These are phyloP conservation scores for Trypanosoma cruzi DNA, from an alignment of 208 protist species.

Conservation along the genomic window DNA sequence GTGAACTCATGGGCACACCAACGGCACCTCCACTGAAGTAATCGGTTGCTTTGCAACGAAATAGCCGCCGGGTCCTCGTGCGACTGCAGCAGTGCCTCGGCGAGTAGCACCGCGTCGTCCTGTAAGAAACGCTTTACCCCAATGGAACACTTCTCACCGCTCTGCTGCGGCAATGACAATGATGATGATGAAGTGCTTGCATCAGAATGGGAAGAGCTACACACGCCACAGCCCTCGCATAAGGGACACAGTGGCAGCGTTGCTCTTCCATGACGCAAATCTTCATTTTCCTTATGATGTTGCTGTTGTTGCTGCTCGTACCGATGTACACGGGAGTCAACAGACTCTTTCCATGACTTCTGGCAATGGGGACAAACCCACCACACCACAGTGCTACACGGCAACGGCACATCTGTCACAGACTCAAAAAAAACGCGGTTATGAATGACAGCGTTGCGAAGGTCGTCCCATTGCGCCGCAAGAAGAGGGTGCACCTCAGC, in stretches of 20 bases:
- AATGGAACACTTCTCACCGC: constrained; percentile 6
- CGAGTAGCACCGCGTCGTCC: constrained; percentile 51
- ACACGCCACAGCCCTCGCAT: constrained; percentile 51
- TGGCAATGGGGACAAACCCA: constrained; percentile 65
- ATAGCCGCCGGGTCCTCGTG: constrained; percentile 57
- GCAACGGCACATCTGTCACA: constrained; percentile 45
- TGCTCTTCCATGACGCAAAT: background rate
- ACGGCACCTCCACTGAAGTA: constrained; percentile 66
- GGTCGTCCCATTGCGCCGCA: constrained; percentile 68
- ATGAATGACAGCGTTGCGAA: constrained; percentile 46
- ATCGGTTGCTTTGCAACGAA: constrained; percentile 43
- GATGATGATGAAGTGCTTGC: background rate
- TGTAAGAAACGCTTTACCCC: constrained; percentile 37
- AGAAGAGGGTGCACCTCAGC: constrained; percentile 44
- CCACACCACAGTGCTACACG: constrained; percentile 48
- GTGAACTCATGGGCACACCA: constrained; percentile 57
- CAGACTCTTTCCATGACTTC: constrained; percentile 57
- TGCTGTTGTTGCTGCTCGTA: constrained; percentile 8
- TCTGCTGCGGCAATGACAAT: background rate
- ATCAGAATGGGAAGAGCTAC: background rate
- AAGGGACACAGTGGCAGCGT: constrained; percentile 45
- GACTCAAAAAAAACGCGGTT: constrained; percentile 50
- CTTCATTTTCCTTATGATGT: background rate
- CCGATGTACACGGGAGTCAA: constrained; percentile 53
- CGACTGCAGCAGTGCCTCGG: constrained; percentile 52